A percentile compares a stretch with the other conserved stretches of the same genome.
These are phyloP conservation scores for Agaricus subrufescens DNA, from an alignment of 768 basidiomycete genomes.

Conservation along the genomic window DNA sequence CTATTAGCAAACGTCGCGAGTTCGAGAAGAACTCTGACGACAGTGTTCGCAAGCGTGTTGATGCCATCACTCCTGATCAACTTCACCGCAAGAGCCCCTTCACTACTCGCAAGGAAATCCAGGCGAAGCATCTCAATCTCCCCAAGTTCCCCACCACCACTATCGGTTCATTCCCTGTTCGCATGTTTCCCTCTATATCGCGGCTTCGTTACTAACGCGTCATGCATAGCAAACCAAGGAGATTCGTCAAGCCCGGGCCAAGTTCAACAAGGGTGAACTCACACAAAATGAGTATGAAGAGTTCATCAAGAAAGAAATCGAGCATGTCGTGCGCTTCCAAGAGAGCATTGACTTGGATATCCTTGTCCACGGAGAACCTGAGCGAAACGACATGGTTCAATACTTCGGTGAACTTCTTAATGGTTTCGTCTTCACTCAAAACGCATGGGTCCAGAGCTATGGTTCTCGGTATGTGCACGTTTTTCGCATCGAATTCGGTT, in stretches of 20 bases:
- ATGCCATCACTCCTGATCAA: conserved; percentile 81
- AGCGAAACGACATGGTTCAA: conserved; percentile 99
- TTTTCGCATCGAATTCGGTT: neutral
- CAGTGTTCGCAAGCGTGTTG: conserved; percentile 91
- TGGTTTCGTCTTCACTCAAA: conserved; percentile 98
- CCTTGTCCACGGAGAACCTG: conserved; percentile 97
- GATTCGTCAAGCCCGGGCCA: conserved; percentile 95
- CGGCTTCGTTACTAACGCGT: conserved; percentile 9
- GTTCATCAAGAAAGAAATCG: conserved; percentile 98
- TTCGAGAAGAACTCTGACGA: conserved; percentile 95
- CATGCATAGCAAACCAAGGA: conserved; percentile 89
- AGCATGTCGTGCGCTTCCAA: conserved; percentile 92
- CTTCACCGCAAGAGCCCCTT: conserved; percentile 89
- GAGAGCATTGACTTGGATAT: conserved; percentile 95
- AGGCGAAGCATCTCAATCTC: conserved; percentile 82
- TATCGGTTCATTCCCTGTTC: conserved; percentile 94
- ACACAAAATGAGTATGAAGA: conserved; percentile 85
- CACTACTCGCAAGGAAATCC: conserved; percentile 79
- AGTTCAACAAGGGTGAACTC: conserved; percentile 88
- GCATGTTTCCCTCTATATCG: conserved; percentile 16
- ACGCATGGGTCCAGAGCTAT: conserved; percentile 99
- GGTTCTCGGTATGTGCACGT: conserved; percentile 74
- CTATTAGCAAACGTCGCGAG: conserved; percentile 90
- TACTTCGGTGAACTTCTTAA: conserved; percentile 97
- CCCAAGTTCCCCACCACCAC: conserved; percentile 99